Conservation (phyloP, 495 filamentous ascomycete species). For the Aspergillus kassunensis region DNA sequence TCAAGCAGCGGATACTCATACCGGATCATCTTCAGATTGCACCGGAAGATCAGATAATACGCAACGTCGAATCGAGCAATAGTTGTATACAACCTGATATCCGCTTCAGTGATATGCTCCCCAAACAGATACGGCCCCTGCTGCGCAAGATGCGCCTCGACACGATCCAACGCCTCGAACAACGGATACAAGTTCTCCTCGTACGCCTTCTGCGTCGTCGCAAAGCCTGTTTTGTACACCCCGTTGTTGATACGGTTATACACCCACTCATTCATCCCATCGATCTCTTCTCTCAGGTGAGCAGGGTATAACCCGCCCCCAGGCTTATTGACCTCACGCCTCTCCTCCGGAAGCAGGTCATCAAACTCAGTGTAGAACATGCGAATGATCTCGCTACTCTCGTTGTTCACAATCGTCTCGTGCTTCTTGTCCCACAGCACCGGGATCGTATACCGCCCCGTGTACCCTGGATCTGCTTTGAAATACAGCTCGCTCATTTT, state of each 20-base stretch:
- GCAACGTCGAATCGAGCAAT: slow-evolving; percentile 64
- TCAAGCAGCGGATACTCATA: slow-evolving; percentile 67
- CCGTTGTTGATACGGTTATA: slow-evolving; percentile 66
- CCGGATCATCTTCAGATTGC: slow-evolving; percentile 67
- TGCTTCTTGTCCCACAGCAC: slow-evolving; percentile 71
- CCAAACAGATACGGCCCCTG: slow-evolving; percentile 59
- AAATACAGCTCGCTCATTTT: slow-evolving; percentile 72
- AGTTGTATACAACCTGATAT: slow-evolving; percentile 62
- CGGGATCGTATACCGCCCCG: slow-evolving; percentile 75
- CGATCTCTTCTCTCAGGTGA: slow-evolving; percentile 50
- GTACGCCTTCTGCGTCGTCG: slow-evolving; percentile 62
- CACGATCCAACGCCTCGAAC: slow-evolving; percentile 60
- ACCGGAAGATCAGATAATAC: slow-evolving; percentile 67
- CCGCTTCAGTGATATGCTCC: slow-evolving; percentile 61
- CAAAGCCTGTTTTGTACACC: slow-evolving; percentile 68
- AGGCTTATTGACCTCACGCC: slow-evolving; percentile 42
- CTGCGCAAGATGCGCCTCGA: slow-evolving; percentile 55
- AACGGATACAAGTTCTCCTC: slow-evolving; percentile 54
- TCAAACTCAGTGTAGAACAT: slow-evolving; percentile 63
- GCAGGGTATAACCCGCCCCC: slow-evolving; percentile 54
- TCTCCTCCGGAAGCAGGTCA: slow-evolving; percentile 47
- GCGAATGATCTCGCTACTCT: slow-evolving; percentile 78
- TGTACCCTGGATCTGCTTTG: slow-evolving; percentile 61
- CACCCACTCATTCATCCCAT: slow-evolving; percentile 61
- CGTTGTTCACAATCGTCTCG: slow-evolving; percentile 75